Evolutionary conservation across 345 rosid genomes (phyloP), one percentile per base, ranked within the genome.

Genomic region (Euphorbia peplus): DNA sequence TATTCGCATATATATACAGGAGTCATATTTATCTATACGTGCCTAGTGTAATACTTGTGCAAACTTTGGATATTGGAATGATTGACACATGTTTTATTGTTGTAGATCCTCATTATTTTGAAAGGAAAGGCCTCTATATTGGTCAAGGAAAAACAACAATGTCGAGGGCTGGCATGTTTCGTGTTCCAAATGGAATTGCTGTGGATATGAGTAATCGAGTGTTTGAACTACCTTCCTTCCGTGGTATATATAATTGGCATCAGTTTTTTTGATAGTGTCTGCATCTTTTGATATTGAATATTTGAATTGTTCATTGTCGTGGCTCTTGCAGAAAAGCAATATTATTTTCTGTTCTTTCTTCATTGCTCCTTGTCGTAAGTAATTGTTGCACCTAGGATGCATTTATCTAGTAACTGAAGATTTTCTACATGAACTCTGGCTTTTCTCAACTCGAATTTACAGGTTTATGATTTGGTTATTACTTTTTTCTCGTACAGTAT

Each of bases 141-240:
- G 98, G 98, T 70, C 93, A 86, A 89, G 99, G 99, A 75, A 87
- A 72, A 67, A 37, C 93, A 67, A 85, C 80, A 88, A 80, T 95
- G 85, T 91, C 99, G 60, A 90, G 98, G 73, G 90, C 98, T 76
- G 93, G 99, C 72, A 83, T 90, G 78, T 95, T 95, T 70, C 98
- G 98, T 61, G 92, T 79, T 75, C 41, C 82, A 41, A 70, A 80
- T 72, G 99, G 99, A 81, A 73, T 91, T 77, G 96, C 96, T 55
- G 92, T 95, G 71, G 90, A 90, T 71, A 86, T 95, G 96, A 85
- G 55, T 60, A 83, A 83, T 75, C 83, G 82, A 70, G 89, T 95
- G 64, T 95, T 87, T 77, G 79, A 72, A 72, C 80, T 95, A 75
- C 92, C 92, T 65, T 95, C 98, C 59, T 86, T 95, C 29, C 82